A percentile compares a stretch with the other conserved stretches of the same genome.
Conservation (phyloP, 345 rosid genomes). For the Gossypium sturtianum region DNA sequence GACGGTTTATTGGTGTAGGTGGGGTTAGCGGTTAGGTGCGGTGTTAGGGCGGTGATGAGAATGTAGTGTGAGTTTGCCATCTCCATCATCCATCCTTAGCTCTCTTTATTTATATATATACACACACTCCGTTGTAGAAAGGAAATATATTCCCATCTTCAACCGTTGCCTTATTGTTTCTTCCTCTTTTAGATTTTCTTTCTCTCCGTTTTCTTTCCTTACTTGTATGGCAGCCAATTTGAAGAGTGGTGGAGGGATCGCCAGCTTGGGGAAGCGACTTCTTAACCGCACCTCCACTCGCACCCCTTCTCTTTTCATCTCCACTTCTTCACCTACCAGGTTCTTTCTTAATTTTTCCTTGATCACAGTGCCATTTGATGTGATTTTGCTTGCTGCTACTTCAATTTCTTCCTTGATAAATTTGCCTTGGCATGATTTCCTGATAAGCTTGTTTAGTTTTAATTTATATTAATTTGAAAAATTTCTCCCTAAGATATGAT, state of each 20-base stretch:
- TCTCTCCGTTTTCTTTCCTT: background rate
- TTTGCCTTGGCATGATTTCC: background rate
- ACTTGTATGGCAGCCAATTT: conserved; percentile 57
- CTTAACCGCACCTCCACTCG: conserved; percentile 21
- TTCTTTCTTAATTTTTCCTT: background rate
- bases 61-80: background rate
- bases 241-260: conserved; percentile 43
- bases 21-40: background rate
- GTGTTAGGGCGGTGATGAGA: background rate
- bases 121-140: background rate
- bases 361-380: no score
- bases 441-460: background rate
- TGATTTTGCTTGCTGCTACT: background rate
- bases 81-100: background rate
- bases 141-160: background rate
- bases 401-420: no score
- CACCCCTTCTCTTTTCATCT: conserved; percentile 11
- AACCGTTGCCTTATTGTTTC: background rate
- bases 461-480: background rate
- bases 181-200: background rate
- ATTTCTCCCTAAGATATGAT: no score
- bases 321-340: conserved; percentile 10
- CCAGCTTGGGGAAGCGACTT: conserved; percentile 40
- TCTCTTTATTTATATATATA: background rate
- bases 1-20: background rate